These are phyloP conservation scores for Monosporozyma solicola DNA, from an alignment of 805 yeast genomes.

Conservation along the genomic window DNA sequence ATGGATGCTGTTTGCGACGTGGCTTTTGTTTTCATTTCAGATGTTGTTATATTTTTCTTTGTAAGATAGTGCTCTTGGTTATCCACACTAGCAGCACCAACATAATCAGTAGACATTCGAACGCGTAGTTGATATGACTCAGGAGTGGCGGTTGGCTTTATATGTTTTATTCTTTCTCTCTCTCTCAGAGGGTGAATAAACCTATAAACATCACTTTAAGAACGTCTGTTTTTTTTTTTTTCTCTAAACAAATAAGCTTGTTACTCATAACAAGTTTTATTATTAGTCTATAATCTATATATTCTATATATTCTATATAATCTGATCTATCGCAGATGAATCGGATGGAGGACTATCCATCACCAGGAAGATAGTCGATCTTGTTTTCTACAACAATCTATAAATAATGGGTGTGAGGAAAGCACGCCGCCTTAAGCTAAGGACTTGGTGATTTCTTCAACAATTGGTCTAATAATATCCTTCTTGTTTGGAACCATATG, in stretches of 20 bases:
- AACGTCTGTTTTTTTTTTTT: background rate
- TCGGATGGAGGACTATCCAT: background rate
- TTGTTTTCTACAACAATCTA: background rate
- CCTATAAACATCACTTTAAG: background rate
- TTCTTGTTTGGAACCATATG: constrained; percentile 92
- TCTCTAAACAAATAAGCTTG: background rate
- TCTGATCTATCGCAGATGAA: background rate
- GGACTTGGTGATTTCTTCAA: constrained; percentile 30
- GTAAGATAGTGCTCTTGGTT: background rate
- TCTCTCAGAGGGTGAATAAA: background rate
- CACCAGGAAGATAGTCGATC: background rate
- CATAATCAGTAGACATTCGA: background rate
- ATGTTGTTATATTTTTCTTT: background rate
- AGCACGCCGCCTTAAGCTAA: constrained; percentile 2
- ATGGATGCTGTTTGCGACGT: background rate
- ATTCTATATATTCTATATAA: background rate
- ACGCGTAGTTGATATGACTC: background rate
- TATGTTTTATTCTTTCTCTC: background rate
- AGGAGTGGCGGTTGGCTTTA: background rate
- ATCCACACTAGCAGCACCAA: background rate
- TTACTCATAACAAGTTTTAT: background rate
- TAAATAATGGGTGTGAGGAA: background rate
- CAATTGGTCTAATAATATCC: constrained; percentile 37
- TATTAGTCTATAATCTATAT: background rate
- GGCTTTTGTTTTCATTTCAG: background rate